These are phyloP conservation scores for Tripterygium wilfordii DNA, from an alignment of 177 flowering plant genomes.

Conservation along the genomic window DNA sequence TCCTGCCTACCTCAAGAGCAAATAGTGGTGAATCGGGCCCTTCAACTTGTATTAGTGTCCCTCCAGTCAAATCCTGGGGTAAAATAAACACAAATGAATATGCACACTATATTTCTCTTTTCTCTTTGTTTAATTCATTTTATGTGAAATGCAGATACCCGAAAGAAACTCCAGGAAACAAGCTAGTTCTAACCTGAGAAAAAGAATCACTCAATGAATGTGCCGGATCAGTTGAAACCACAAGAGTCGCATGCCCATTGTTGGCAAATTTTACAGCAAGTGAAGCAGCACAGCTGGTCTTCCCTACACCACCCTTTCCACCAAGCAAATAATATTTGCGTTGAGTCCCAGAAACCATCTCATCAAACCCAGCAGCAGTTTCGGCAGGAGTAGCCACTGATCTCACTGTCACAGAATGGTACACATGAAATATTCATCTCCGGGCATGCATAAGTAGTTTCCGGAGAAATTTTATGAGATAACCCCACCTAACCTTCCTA, in stretches of 20 bases:
- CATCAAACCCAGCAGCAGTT: conserved; percentile 3
- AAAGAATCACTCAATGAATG: conserved; percentile 98
- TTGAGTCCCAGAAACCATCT: conserved; percentile 2
- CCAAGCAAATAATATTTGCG: conserved; percentile 6
- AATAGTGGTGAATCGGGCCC: conserved; percentile 70
- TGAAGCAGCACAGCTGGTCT: conserved; percentile 96
- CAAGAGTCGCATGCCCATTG: conserved; percentile 87
- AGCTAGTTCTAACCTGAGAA: conserved; percentile 84
- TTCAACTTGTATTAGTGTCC: conserved; percentile 70
- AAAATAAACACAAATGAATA: conserved; percentile 2
- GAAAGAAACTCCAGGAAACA: no score
- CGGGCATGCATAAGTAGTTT: no score
- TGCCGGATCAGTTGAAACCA: conserved; percentile 98
- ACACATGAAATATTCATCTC: no score
- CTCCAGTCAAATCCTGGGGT: conserved; percentile 77
- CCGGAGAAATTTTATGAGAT: no score
- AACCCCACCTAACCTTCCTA: no score
- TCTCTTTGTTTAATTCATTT: no score
- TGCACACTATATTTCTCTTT: neutral
- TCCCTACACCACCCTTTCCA: conserved; percentile 86
- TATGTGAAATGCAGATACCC: no score
- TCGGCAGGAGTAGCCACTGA: conserved; percentile 3
- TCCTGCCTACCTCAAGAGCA: conserved; percentile 85
- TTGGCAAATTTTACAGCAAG: conserved; percentile 95
- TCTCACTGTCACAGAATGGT: neutral